Evolutionary conservation across 768 basidiomycete genomes (phyloP), one percentile per base, ranked within the genome.

Genomic region (Mrakia blollopis): DNA sequence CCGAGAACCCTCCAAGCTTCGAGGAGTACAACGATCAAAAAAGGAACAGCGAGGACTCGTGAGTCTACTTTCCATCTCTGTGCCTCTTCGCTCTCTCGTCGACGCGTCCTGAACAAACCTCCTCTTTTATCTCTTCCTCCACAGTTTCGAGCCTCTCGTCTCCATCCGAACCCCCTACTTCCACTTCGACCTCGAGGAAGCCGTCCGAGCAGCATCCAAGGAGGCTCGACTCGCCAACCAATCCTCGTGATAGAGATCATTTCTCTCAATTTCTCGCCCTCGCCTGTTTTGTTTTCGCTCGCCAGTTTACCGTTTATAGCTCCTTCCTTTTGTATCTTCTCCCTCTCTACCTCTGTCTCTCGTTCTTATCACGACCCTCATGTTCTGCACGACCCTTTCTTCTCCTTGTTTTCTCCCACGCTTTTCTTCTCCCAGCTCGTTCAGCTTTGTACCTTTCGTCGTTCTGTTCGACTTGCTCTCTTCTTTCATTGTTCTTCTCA

Each of bases 151-250:
- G 61, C 72, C 62, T 7, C 79, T 83, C 32, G 72, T 83, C 62
- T 82, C 82, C 65, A 74, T 78, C n/a, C 52, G 79, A 25, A 83
- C 83, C 37, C 83, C 83, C 2, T 83, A 82, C 87, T 96, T 98
- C 90, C 96, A 98, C 85, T 86, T 97, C 79, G 94, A 96, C 83
- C 85, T 98, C 52, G 83, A 86, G 44, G 86, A 87, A 3, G 93
- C 93, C 54, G 89, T 93, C 57, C 86, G 84, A 11, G 89, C 89
- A 18, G 92, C 91, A 0, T 5, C 74, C 2, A 25, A 28, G 47
- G 74, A 71, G n/a, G 74, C 74, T 65, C 41, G 37, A 30, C 23
- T 35, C 23, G 65, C 37, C 37, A 68, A 68, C 65, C n/a, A n/a
- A 14, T 39, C 16, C 10, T 68, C n/a, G 21, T 25, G 35, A 14